phyloP scores from a whole-genome alignment of 495 filamentous ascomycete genomes.

The Viridothelium virens region DNA sequence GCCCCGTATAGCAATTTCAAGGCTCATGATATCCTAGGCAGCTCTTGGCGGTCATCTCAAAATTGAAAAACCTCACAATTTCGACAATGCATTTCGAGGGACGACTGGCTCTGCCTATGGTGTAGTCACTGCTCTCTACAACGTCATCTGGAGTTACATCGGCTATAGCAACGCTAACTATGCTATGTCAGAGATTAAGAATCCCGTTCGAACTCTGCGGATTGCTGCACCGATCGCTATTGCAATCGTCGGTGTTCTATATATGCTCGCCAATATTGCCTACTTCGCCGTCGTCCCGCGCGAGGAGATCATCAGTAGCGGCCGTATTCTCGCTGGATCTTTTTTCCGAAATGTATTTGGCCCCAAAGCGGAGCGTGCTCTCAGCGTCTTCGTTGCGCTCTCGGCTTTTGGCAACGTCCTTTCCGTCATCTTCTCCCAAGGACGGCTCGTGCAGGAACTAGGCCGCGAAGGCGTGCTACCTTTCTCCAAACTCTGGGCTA shows the following conservation, averaged over 20 bases:
- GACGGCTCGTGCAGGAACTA: conserved; percentile 40
- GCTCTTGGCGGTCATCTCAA: conserved; percentile 50
- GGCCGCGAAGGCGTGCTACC: conserved; percentile 23
- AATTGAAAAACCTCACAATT: conserved; percentile 55
- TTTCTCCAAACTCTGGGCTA: conserved; percentile 42
- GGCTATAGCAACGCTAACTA: conserved; percentile 59
- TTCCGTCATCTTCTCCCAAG: conserved; percentile 61
- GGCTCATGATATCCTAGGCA: conserved; percentile 27
- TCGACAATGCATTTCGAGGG: conserved; percentile 56
- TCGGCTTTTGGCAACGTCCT: conserved; percentile 66
- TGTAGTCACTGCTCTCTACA: conserved; percentile 55
- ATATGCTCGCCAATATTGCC: conserved; percentile 63
- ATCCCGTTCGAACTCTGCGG: conserved; percentile 55
- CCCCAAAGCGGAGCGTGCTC: conserved; percentile 46
- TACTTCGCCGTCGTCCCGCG: conserved; percentile 64
- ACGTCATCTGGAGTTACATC: conserved; percentile 61
- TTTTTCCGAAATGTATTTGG: conserved; percentile 66
- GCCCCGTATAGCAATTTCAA: not conserved
- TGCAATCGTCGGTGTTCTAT: conserved; percentile 52
- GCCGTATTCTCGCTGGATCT: conserved; percentile 52
- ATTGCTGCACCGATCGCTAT: conserved; percentile 58
- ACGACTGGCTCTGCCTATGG: conserved; percentile 51
- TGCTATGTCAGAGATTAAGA: conserved; percentile 45
- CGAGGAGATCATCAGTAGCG: conserved; percentile 52
- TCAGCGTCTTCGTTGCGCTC: conserved; percentile 65